Conservation (phyloP, 75 land plant genomes). For the Selaginella tamariscina region DNA sequence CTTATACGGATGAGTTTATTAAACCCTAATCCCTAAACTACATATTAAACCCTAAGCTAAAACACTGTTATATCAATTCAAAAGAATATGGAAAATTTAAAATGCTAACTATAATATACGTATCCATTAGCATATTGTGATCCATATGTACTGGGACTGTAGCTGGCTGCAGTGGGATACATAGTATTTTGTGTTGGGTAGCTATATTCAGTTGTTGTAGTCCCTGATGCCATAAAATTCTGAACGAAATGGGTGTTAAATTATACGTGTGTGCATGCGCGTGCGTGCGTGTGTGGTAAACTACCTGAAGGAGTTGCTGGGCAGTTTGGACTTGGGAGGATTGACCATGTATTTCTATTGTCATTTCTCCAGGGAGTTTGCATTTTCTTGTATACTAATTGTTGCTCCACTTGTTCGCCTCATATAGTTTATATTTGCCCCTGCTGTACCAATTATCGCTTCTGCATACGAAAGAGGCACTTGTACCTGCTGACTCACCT, state of each 20-base stretch:
- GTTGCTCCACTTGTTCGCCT: conserved; percentile 94
- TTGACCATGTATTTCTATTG: conserved; percentile 81
- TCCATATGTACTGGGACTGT: not conserved
- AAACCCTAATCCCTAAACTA: too few species aligned
- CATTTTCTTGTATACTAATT: conserved; percentile 80
- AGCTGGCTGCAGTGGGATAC: conserved; percentile 17
- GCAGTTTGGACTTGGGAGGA: conserved; percentile 90
- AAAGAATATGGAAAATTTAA: too few species aligned
- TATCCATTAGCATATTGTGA: not conserved
- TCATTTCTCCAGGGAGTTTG: conserved; percentile 87
- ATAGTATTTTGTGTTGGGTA: conserved; percentile 21
- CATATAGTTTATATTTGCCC: conserved; percentile 86
- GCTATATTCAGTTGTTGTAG: conserved; percentile 14
- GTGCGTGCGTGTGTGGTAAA: not conserved
- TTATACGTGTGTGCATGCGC: not conserved
- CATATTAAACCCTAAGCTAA: too few species aligned
- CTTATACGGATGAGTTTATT: too few species aligned
- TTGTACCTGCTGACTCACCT: conserved; percentile 91
- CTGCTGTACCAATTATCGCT: conserved; percentile 87
- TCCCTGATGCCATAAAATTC: conserved; percentile 24
- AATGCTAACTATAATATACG: not conserved
- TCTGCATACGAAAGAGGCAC: conserved; percentile 88
- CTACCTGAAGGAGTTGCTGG: conserved; percentile 84
- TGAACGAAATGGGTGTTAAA: conserved; percentile 11
- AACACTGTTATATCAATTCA: too few species aligned